Evolutionary conservation across 345 rosid genomes (phyloP).

Genomic region (Sisymbrium irio): DNA sequence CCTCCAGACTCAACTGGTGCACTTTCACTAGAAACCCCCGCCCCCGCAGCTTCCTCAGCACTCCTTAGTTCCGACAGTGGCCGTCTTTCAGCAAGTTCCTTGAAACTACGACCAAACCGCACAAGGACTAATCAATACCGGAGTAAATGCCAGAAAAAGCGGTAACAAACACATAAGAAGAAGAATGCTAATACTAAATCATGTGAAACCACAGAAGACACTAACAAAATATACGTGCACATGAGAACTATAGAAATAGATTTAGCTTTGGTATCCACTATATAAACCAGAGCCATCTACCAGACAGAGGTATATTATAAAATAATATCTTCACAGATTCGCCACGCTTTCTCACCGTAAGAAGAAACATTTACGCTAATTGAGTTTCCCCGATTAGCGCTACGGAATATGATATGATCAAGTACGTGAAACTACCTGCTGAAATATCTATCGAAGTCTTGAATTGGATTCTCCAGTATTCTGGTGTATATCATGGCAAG

Average conservation of each 20-base stretch:
- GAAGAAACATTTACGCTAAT: not conserved
- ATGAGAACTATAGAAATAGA: not conserved
- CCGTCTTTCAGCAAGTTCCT: slow-evolving; percentile 5
- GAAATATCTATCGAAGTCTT: slow-evolving; percentile 70
- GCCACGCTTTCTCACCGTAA: not conserved
- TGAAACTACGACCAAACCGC: not conserved
- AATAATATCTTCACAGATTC: not conserved
- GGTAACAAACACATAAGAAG: not conserved
- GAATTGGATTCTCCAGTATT: slow-evolving; percentile 81
- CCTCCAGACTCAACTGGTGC: not conserved
- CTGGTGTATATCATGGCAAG: slow-evolving; percentile 72
- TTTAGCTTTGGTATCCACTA: not conserved
- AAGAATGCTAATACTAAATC: not conserved
- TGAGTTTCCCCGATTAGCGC: not conserved
- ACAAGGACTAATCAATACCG: not conserved
- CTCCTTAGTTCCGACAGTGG: not conserved
- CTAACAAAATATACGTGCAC: not conserved
- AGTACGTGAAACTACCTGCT: slow-evolving; percentile 8
- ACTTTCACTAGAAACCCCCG: not conserved
- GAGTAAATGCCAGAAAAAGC: not conserved
- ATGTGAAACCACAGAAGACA: not conserved
- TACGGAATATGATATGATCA: not conserved
- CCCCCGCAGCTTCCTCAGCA: not conserved
- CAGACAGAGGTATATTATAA: not conserved
- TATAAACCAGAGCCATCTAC: not conserved